phyloP scores from a whole-genome alignment of 2,329 filamentous ascomycete genomes.

The Paradendryphiella salina region DNA sequence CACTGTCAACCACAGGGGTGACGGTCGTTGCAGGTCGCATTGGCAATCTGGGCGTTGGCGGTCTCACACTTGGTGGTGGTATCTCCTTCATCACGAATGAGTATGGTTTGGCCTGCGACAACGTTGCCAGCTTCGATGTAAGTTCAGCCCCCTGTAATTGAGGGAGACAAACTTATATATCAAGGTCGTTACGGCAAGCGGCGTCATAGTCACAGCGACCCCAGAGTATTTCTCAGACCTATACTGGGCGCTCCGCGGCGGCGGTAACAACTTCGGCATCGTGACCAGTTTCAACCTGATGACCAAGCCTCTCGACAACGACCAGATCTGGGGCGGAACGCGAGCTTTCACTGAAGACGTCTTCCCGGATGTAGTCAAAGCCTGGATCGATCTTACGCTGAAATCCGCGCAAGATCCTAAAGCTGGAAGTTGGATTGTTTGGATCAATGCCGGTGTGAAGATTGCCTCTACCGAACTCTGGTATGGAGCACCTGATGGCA shows the following conservation, averaged over 20 bases:
- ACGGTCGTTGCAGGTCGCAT: slow-evolving; percentile 38
- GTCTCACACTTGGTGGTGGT: slow-evolving; percentile 36
- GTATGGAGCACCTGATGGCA: slow-evolving; percentile 21
- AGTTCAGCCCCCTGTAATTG: background rate
- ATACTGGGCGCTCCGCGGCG: no score
- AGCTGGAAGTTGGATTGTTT: slow-evolving; percentile 38
- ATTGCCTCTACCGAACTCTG: slow-evolving; percentile 17
- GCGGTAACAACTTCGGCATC: slow-evolving; percentile 33
- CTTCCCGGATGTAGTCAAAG: slow-evolving; percentile 17
- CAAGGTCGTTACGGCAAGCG: slow-evolving; percentile 44
- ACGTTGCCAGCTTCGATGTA: slow-evolving; percentile 25
- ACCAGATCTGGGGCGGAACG: slow-evolving; percentile 21
- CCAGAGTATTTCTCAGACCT: slow-evolving; percentile 20
- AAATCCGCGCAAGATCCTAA: slow-evolving; percentile 17
- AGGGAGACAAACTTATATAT: background rate
- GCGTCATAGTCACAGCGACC: slow-evolving; percentile 21
- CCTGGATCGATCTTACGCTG: slow-evolving; percentile 15
- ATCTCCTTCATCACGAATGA: slow-evolving; percentile 25
- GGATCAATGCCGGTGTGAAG: slow-evolving; percentile 14
- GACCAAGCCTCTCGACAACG: slow-evolving; percentile 16
- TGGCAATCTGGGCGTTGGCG: slow-evolving; percentile 38
- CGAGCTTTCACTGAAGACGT: slow-evolving; percentile 7
- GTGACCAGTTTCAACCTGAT: slow-evolving; percentile 21
- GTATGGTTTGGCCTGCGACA: slow-evolving; percentile 24
- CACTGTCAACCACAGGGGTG: slow-evolving; percentile 20